Evolutionary conservation across 140 eudicot species (phyloP).

Genomic region (Stevia rebaudiana): DNA sequence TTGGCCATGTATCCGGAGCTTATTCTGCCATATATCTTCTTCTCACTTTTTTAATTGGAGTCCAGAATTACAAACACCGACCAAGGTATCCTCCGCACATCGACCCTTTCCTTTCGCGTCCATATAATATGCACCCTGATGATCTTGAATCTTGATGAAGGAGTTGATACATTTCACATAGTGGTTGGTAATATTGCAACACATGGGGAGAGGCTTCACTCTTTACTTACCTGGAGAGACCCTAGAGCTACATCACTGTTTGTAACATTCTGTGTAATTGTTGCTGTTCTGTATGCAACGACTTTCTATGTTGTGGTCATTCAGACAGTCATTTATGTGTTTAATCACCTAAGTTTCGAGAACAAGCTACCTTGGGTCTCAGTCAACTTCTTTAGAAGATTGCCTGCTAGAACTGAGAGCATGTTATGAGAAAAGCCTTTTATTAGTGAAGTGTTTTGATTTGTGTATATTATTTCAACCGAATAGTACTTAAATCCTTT

Average conservation of each 20-base stretch:
- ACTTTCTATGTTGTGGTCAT: conserved; percentile 8
- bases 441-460: too few relatives aligned
- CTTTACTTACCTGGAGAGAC: conserved; percentile 16
- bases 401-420: conserved; percentile 4
- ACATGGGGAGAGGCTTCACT: neutral
- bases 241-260: conserved; percentile 5
- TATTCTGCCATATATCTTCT: conserved; percentile 50
- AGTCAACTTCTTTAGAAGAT: conserved; percentile 8
- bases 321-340: neutral
- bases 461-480: too few relatives aligned
- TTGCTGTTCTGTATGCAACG: conserved; percentile 6
- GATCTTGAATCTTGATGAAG: conserved; percentile 9
- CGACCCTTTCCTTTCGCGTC: conserved; percentile 52
- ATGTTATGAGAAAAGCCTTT: conserved; percentile 12
- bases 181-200: conserved; percentile 9
- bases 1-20: conserved; percentile 46
- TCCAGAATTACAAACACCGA: conserved; percentile 55
- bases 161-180: neutral
- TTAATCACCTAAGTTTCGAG: neutral
- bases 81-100: conserved; percentile 65
- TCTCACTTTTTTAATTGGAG: conserved; percentile 50
- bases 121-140: conserved; percentile 37
- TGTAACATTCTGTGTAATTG: conserved; percentile 3
- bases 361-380: neutral
- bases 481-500: too few relatives aligned